phyloP scores from a whole-genome alignment of 2,329 filamentous ascomycete genomes.

The Helotiales sp. region DNA sequence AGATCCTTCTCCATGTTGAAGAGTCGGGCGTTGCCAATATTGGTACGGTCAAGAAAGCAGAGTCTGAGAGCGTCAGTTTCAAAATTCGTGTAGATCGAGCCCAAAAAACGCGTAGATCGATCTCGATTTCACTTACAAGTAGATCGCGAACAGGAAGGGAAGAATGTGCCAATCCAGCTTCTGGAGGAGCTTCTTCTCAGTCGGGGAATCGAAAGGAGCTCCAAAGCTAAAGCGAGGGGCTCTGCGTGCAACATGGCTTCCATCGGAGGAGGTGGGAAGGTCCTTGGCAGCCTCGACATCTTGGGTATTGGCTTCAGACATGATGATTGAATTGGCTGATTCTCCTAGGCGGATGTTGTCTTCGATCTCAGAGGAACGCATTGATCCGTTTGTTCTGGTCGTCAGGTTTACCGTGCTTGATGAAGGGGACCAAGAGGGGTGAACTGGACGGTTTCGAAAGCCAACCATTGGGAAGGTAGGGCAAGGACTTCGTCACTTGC shows the following conservation, averaged over 20 bases:
- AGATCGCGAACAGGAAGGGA: constrained; percentile 52
- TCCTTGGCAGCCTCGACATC: neutral
- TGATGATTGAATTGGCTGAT: neutral
- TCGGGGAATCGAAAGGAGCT: neutral
- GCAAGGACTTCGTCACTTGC: too few relatives aligned
- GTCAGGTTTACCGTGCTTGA: too few relatives aligned
- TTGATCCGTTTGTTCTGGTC: too few relatives aligned
- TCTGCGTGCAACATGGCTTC: neutral
- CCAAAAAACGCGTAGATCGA: neutral
- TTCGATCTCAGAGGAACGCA: too few relatives aligned
- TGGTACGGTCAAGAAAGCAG: constrained; percentile 33
- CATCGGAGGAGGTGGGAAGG: neutral
- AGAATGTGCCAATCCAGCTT: constrained; percentile 31
- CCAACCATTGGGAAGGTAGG: constrained; percentile 1
- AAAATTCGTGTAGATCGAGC: neutral
- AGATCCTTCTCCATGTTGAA: constrained; percentile 36
- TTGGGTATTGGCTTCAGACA: neutral
- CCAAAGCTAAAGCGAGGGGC: neutral
- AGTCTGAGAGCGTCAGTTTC: constrained; percentile 17
- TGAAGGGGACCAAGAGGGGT: too few relatives aligned
- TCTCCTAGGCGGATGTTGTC: neutral
- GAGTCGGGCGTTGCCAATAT: constrained; percentile 34
- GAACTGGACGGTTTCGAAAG: too few relatives aligned
- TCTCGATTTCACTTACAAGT: constrained; percentile 38
- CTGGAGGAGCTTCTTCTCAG: constrained; percentile 25